Conservation (phyloP, 176 grass and related monocot species). For the Aegilops sharonensis region DNA sequence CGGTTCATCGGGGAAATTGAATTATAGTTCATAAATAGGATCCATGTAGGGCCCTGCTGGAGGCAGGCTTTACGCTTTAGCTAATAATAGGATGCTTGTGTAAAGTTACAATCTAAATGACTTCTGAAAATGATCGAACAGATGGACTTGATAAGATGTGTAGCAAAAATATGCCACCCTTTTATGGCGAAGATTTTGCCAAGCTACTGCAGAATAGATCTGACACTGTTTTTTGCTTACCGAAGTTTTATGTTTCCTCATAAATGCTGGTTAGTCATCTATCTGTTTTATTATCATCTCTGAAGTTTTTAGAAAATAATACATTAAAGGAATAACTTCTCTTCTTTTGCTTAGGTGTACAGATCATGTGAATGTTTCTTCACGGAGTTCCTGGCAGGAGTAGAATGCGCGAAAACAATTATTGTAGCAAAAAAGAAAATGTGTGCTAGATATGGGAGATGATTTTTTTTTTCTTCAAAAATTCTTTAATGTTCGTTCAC, state of each 20-base stretch:
- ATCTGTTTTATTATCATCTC: background rate
- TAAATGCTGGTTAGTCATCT: background rate
- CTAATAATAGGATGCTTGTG: background rate
- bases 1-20: background rate
- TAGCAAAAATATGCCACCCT: background rate
- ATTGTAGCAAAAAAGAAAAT: background rate
- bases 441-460: background rate
- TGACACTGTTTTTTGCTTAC: background rate
- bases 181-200: background rate
- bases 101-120: background rate
- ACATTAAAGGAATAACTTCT: background rate
- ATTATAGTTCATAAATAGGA: background rate
- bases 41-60: background rate
- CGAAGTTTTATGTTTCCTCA: background rate
- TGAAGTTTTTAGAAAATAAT: background rate
- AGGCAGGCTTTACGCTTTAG: background rate
- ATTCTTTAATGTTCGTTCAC: background rate
- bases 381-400: background rate
- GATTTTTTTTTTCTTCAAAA: background rate
- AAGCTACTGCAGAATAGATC: background rate
- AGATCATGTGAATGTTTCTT: conserved; percentile 11
- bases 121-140: background rate
- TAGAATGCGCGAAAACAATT: background rate
- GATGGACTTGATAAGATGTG: background rate
- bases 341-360: background rate